Percentiles rank a stretch among this genome's conserved stretches.
phyloP scores from a whole-genome alignment of 2,329 filamentous ascomycete genomes.

The Cercospora beticola region DNA sequence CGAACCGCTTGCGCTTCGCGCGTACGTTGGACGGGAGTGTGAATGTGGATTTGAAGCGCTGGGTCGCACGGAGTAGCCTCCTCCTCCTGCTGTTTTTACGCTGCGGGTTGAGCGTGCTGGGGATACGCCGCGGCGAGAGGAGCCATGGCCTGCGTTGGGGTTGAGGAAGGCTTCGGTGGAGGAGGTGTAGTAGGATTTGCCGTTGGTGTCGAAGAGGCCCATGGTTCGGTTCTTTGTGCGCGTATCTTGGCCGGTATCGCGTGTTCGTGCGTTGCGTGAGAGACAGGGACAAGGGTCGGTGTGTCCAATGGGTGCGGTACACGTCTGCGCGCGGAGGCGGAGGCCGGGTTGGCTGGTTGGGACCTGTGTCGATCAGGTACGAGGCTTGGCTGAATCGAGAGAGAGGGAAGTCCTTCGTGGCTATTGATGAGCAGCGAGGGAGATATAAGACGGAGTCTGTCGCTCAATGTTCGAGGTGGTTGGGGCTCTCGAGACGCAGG shows the following conservation, averaged over 20 bases:
- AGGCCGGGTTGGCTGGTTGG: neutral
- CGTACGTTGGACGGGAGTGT: slow-evolving; percentile 15
- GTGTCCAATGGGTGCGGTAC: slow-evolving; percentile 16
- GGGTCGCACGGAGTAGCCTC: slow-evolving; percentile 32
- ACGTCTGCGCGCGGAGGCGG: slow-evolving; percentile 6
- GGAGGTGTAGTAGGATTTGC: slow-evolving; percentile 31
- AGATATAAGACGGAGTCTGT: neutral
- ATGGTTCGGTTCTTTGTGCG: slow-evolving; percentile 23
- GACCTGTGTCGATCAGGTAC: neutral
- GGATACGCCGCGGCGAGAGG: slow-evolving; percentile 25
- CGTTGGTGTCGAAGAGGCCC: slow-evolving; percentile 34
- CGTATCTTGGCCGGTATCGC: neutral
- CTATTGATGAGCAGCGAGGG: neutral
- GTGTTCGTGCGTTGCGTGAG: slow-evolving; percentile 1
- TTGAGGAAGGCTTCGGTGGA: slow-evolving; percentile 27
- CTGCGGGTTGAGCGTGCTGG: slow-evolving; percentile 25
- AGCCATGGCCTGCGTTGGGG: slow-evolving; percentile 13
- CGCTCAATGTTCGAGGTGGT: neutral
- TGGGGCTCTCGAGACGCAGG: neutral
- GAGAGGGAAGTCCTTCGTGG: neutral
- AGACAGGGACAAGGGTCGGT: neutral
- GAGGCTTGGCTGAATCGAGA: neutral
- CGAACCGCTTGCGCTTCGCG: slow-evolving; percentile 21
- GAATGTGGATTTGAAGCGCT: slow-evolving; percentile 13
- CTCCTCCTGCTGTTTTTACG: slow-evolving; percentile 20